These are phyloP conservation scores for Cytospora piceicola DNA, from an alignment of 2,329 filamentous ascomycete genomes.

Conservation along the genomic window DNA sequence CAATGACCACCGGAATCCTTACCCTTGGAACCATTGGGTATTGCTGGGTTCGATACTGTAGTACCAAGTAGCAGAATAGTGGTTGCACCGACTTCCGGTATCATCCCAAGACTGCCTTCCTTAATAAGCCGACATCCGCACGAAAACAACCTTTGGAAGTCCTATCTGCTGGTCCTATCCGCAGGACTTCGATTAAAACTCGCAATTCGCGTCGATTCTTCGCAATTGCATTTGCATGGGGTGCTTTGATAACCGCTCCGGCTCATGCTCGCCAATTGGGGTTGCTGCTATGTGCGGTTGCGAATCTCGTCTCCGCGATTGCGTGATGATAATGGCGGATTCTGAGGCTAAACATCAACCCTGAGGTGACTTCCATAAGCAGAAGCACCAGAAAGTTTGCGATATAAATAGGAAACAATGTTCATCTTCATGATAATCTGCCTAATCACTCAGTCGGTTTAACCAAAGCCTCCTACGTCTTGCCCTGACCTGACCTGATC, in stretches of 20 bases:
- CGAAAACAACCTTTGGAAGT: too few relatives aligned
- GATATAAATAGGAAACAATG: neutral
- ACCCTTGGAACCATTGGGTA: too few relatives aligned
- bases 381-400: too few relatives aligned
- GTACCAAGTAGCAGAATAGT: too few relatives aligned
- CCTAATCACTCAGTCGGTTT: neutral
- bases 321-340: neutral
- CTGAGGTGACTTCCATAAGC: neutral
- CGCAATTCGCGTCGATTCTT: neutral
- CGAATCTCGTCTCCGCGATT: constrained; percentile 1
- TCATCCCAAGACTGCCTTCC: neutral
- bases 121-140: neutral
- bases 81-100: neutral
- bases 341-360: neutral
- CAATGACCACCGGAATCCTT: too few relatives aligned
- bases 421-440: neutral
- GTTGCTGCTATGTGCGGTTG: neutral
- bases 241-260: too few relatives aligned
- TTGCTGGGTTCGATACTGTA: neutral
- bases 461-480: neutral
- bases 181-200: neutral
- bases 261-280: neutral
- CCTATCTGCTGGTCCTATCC: neutral
- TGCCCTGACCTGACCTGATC: neutral
- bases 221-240: neutral